Evolutionary conservation across 2,329 filamentous ascomycete genomes (phyloP), one percentile per base, ranked within the genome.

Genomic region (Penicillium sp.): DNA sequence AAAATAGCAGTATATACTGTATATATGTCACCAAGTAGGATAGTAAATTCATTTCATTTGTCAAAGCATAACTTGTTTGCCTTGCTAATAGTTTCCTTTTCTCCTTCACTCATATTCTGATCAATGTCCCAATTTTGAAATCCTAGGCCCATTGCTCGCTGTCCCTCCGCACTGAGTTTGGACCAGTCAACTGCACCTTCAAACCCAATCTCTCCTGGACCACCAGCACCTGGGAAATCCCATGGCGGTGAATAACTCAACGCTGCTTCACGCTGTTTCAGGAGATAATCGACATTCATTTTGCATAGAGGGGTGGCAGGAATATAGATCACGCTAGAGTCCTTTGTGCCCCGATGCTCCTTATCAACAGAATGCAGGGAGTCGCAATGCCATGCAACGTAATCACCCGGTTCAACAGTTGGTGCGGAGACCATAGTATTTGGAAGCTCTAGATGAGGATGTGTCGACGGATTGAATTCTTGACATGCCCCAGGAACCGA

Each of bases 311-410:
- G 91, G 55, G 89, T 94, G 0, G 90, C 86, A 0, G 92, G 91
- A 55, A 97, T 96, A 66, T 97, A 97, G 59, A 97, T 67, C 0
- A 96, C 92, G 63, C 87, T 91, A 0, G 89, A 91, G 70, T 97
- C 92, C 0, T 77, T 72, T 1, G 74, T 78, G 2, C 92, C 92
- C 1, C 72, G 72, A 68, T 97, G 92, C 1, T 86, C 78, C 62
- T 83, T 86, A 74, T 97, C 92, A 0, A 97, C 92, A 0, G 90
- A 83, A 68, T 96, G 92, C 51, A 95, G 88, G 11, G 79, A 68
- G 59, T 92, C 89, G 69, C 89, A 93, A 68, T 94, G 90, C 90
- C 90, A 82, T 63, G 84, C 77, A 1, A 95, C 86, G 64, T 85
- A 91, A 67, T 92, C 89, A 1, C 89, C 89, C 0, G 88, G 88